Conservation (phyloP, 495 filamentous ascomycete genomes). For the Pyronema omphalodes region DNA sequence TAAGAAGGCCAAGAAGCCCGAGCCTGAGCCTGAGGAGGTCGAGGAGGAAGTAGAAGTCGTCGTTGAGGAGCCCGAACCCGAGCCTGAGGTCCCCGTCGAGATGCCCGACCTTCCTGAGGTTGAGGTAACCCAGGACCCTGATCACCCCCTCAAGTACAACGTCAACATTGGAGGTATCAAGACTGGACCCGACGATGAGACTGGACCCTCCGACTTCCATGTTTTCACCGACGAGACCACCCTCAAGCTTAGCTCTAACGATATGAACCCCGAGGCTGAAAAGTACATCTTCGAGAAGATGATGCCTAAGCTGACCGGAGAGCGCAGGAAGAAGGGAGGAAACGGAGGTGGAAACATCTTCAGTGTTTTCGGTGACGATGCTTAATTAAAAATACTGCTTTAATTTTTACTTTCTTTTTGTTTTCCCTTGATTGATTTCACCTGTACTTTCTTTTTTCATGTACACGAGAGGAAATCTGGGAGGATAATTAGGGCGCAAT, state of each 20-base stretch:
- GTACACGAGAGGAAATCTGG: no score
- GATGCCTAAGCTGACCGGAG: slow-evolving; percentile 17
- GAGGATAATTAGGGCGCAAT: no score
- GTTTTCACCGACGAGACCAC: slow-evolving; percentile 19
- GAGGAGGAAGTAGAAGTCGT: neutral
- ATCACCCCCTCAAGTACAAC: slow-evolving; percentile 13
- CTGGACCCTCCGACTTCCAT: slow-evolving; percentile 17
- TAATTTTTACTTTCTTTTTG: no score
- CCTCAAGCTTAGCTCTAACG: slow-evolving; percentile 11
- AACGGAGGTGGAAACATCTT: slow-evolving; percentile 7
- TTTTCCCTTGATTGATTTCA: no score
- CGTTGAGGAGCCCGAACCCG: neutral
- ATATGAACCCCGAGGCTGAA: slow-evolving; percentile 17
- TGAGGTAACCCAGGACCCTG: neutral
- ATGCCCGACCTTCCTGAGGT: neutral
- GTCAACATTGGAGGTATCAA: slow-evolving; percentile 22
- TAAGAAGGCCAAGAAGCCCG: neutral
- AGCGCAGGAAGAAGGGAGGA: slow-evolving; percentile 6
- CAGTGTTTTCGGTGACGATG: slow-evolving; percentile 18
- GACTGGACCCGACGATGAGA: slow-evolving; percentile 10
- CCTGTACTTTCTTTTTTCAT: no score
- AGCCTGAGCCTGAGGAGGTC: neutral
- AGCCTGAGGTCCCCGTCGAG: neutral
- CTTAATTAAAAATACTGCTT: no score
- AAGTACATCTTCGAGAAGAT: slow-evolving; percentile 22